Percentiles rank a stretch among this genome's conserved stretches.
phyloP scores from a whole-genome alignment of 768 basidiomycete genomes.

The Amyloporia xantha region DNA sequence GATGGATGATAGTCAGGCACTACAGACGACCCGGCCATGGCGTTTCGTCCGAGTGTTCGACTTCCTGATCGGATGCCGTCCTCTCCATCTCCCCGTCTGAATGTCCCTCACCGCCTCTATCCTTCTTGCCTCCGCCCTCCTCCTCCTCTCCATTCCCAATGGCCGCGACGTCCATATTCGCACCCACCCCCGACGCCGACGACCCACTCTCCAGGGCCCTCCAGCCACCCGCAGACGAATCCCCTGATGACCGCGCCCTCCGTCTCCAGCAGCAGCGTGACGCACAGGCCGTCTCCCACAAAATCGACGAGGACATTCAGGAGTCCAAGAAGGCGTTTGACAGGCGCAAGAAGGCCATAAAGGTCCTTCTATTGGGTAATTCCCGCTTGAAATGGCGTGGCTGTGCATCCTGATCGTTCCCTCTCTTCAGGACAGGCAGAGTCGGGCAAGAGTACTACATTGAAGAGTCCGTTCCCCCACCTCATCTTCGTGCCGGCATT shows the following conservation, averaged over 20 bases:
- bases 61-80: not conserved
- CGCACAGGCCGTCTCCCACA: constrained; percentile 36
- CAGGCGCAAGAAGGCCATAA: constrained; percentile 43
- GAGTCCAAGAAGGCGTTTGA: constrained; percentile 42
- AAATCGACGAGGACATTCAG: constrained; percentile 43
- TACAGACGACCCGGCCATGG: not conserved
- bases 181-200: constrained; percentile 14
- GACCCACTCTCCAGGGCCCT: constrained; percentile 29
- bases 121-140: not conserved
- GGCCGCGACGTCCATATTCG: not conserved
- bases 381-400: not conserved
- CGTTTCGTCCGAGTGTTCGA: not conserved
- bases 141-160: not conserved
- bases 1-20: constrained; percentile 3
- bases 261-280: constrained; percentile 33
- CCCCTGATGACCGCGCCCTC: constrained; percentile 28
- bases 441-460: constrained; percentile 45
- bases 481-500: not conserved
- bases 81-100: not conserved
- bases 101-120: not conserved
- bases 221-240: constrained; percentile 30
- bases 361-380: constrained; percentile 50
- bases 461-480: constrained; percentile 22
- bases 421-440: constrained; percentile 48
- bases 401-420: not conserved